A percentile compares a stretch with the other conserved stretches of the same genome.
Evolutionary conservation across 129 eudicot species (phyloP).

Genomic region (Pittosporum tobira): DNA sequence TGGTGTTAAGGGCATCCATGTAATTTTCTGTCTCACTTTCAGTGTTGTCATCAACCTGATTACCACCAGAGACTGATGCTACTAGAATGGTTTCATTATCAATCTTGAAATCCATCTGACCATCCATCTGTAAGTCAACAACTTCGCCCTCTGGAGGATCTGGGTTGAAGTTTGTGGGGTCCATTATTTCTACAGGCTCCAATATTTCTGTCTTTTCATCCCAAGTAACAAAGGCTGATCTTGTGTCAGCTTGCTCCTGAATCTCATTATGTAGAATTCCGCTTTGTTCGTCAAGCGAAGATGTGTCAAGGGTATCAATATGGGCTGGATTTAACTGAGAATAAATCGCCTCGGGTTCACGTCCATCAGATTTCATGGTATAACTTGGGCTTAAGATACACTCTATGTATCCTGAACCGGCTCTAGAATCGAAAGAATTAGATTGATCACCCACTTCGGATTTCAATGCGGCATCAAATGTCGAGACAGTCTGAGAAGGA

Average conservation of each 20-base stretch:
- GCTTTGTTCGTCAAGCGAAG: conserved; percentile 28
- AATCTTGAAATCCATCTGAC: conserved; percentile 19
- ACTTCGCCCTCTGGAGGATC: conserved; percentile 29
- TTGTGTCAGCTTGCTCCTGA: conserved; percentile 33
- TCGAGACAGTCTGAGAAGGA: conserved; percentile 40
- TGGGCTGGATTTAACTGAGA: conserved; percentile 20
- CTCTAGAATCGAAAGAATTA: conserved; percentile 35
- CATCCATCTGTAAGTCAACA: conserved; percentile 17
- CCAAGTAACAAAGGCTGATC: conserved; percentile 58
- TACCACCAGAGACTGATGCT: conserved; percentile 19
- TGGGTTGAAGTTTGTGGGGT: conserved; percentile 20
- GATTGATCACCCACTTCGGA: conserved; percentile 44
- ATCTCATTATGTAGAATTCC: conserved; percentile 27
- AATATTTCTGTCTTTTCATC: conserved; percentile 63
- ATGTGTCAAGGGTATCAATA: conserved; percentile 30
- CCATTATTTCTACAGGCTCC: conserved; percentile 27
- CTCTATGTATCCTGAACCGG: conserved; percentile 45
- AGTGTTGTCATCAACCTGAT: conserved; percentile 47
- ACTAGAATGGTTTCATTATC: conserved; percentile 19
- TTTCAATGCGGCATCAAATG: conserved; percentile 26
- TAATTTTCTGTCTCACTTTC: conserved; percentile 82
- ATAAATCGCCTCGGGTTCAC: conserved; percentile 34
- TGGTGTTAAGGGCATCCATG: conserved; percentile 86
- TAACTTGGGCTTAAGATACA: conserved; percentile 50
- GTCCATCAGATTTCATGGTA: conserved; percentile 40